Base-by-base conservation (phyloP, 495 filamentous ascomycete species). In the Annulohypoxylon stygium region DNA sequence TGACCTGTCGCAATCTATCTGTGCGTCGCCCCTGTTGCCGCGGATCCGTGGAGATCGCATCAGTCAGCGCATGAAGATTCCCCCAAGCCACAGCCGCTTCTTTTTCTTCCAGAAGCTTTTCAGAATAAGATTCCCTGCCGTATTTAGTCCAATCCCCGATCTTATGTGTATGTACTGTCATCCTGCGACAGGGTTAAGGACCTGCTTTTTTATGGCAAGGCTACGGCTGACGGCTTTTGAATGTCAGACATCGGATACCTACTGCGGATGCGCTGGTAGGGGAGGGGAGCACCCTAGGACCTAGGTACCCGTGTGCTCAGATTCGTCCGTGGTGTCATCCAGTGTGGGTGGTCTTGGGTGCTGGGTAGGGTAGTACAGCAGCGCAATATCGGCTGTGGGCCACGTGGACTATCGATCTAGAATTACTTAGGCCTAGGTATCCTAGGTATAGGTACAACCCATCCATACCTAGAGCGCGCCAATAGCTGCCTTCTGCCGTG, bases 331-430 rank as follows among this genome's bases (percentile, higher is more conserved):
- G 25, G 57, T 41, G 57, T 25, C 12, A n/a, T 2, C 23, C 23
- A 14, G 57, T 41, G 57, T 25, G 36, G n/a, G 57, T 43, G 20
- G 18, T 6, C 30, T 30, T 30, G 30, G 30, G 3, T 3, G 30
- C 30, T 30, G 30, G 30, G 30, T 30, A 30, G 57, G n/a, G 57
- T 43, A 12, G 18, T 23, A 43, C 57, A 43, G 33, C 36, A 43
- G 36, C 20, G 57, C 8, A 60, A 23, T 18, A 26, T 39, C 30
- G 57, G 57, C 8, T 70, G 62, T 62, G 66, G 62, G 34, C 71
- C 71, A 74, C 71, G 61, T 74, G 71, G 71, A 50, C 34, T 8
- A 45, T 73, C 37, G 39, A 65, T 61, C 36, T 55, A 65, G 48
- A 58, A 68, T 43, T 34, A 53, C 45, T 39, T 58, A 62, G 39